phyloP scores from a whole-genome alignment of 2,329 filamentous ascomycete species.

The Botrytis hyacinthi region DNA sequence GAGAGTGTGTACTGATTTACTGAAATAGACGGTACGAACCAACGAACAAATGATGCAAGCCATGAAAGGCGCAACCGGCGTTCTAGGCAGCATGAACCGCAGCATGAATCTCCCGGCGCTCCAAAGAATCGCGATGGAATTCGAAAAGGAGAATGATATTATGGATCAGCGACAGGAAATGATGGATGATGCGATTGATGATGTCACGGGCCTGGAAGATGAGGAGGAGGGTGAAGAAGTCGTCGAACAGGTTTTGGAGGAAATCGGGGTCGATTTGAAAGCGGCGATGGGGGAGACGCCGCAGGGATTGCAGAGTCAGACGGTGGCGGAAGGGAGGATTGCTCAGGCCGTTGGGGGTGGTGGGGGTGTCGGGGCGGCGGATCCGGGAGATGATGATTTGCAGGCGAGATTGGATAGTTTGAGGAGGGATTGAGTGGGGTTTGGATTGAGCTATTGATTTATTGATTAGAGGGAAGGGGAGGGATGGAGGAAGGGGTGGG shows the following conservation, averaged over 20 bases:
- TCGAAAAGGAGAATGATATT: slow-evolving; percentile 97
- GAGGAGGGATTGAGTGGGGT: slow-evolving; percentile 27
- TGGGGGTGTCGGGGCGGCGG: slow-evolving; percentile 52
- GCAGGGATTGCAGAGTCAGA: slow-evolving; percentile 71
- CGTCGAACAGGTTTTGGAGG: slow-evolving; percentile 92
- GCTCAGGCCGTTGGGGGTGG: slow-evolving; percentile 82
- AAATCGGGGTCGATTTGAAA: slow-evolving; percentile 91
- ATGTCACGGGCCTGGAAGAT: slow-evolving; percentile 84
- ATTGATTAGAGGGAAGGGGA: not conserved
- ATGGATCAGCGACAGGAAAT: slow-evolving; percentile 99
- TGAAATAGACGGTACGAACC: slow-evolving; percentile 79
- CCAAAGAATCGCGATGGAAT: slow-evolving; percentile 97
- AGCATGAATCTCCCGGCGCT: slow-evolving; percentile 96
- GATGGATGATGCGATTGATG: slow-evolving; percentile 99
- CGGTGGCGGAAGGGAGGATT: slow-evolving; percentile 71
- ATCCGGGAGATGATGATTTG: slow-evolving; percentile 79
- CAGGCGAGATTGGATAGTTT: slow-evolving; percentile 91
- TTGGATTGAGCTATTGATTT: slow-evolving; percentile 63
- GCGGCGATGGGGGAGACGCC: slow-evolving; percentile 90
- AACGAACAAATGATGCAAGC: slow-evolving; percentile 99
- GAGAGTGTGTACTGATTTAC: not conserved
- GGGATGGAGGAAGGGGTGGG: not conserved
- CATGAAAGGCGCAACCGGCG: slow-evolving; percentile 95
- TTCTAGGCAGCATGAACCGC: slow-evolving; percentile 94
- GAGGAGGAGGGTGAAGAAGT: slow-evolving; percentile 97